Evolutionary conservation across 495 filamentous ascomycete genomes (phyloP).

Genomic region (Talaromyces adpressus): DNA sequence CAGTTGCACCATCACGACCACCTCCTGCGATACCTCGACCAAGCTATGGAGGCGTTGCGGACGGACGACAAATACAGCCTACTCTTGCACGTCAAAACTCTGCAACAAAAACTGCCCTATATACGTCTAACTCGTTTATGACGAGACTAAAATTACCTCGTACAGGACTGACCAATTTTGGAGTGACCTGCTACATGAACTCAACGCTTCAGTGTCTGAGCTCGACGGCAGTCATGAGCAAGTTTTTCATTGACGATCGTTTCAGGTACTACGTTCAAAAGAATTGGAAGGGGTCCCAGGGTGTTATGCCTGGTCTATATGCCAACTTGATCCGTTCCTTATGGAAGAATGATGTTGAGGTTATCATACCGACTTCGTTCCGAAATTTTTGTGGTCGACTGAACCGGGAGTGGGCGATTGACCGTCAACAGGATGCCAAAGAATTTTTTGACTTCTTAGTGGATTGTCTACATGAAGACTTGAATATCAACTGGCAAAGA

Average conservation of each 20-base stretch:
- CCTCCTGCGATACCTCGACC: constrained; percentile 76
- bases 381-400: constrained; percentile 51
- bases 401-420: constrained; percentile 52
- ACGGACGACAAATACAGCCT: constrained; percentile 50
- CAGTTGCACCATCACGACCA: constrained; percentile 54
- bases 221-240: constrained; percentile 62
- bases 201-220: constrained; percentile 76
- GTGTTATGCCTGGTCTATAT: constrained; percentile 70
- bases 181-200: constrained; percentile 88
- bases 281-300: constrained; percentile 66
- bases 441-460: constrained; percentile 71
- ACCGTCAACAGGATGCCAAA: constrained; percentile 69
- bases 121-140: constrained; percentile 32
- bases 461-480: constrained; percentile 66
- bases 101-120: constrained; percentile 38
- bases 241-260: constrained; percentile 54
- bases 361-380: constrained; percentile 45
- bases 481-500: constrained; percentile 59
- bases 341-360: constrained; percentile 63
- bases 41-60: constrained; percentile 84
- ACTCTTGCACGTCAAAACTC: constrained; percentile 39
- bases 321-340: constrained; percentile 68
- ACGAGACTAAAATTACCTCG: constrained; percentile 48
- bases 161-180: constrained; percentile 75
- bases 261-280: constrained; percentile 53